phyloP scores from a whole-genome alignment of 306 rosid genomes.

The Vigna mungo region DNA sequence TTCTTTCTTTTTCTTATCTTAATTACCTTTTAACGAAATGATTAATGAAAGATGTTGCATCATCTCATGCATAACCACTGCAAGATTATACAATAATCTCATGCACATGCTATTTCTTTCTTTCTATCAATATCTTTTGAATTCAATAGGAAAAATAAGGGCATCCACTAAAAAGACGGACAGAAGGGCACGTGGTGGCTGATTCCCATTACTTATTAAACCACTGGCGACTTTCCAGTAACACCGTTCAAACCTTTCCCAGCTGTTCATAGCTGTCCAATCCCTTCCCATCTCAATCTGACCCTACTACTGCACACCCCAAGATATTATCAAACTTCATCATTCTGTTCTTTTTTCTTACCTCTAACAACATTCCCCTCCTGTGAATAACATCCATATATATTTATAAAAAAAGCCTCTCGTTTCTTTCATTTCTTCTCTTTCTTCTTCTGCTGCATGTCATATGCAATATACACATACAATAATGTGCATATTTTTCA shows the following conservation, averaged over 20 bases:
- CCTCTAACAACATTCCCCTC: conserved; percentile 46
- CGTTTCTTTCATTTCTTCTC: conserved; percentile 34
- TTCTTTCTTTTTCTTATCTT: conserved; percentile 41
- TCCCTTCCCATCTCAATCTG: conserved; percentile 59
- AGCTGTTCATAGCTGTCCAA: conserved; percentile 95
- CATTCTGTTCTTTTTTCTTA: conserved; percentile 33
- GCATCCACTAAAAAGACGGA: conserved; percentile 51
- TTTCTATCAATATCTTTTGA: not conserved
- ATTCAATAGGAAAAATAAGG: conserved; percentile 30
- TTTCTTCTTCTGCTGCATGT: not conserved
- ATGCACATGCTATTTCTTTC: conserved; percentile 52
- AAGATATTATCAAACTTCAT: not conserved
- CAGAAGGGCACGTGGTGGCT: conserved; percentile 84
- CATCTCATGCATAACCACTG: conserved; percentile 47
- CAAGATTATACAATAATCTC: conserved; percentile 31
- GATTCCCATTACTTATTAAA: conserved; percentile 60
- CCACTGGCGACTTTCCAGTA: conserved; percentile 77
- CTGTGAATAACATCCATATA: conserved; percentile 8
- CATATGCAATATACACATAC: conserved; percentile 17
- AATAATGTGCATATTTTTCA: conserved; percentile 1
- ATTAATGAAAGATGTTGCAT: conserved; percentile 37
- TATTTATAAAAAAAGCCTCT: too few species aligned
- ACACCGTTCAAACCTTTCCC: conserved; percentile 85
- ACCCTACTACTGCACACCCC: conserved; percentile 54
- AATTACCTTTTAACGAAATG: conserved; percentile 32